These are phyloP conservation scores for Magnusiomyces fungicola DNA, from an alignment of 1,139 yeast genomes.

Conservation along the genomic window DNA sequence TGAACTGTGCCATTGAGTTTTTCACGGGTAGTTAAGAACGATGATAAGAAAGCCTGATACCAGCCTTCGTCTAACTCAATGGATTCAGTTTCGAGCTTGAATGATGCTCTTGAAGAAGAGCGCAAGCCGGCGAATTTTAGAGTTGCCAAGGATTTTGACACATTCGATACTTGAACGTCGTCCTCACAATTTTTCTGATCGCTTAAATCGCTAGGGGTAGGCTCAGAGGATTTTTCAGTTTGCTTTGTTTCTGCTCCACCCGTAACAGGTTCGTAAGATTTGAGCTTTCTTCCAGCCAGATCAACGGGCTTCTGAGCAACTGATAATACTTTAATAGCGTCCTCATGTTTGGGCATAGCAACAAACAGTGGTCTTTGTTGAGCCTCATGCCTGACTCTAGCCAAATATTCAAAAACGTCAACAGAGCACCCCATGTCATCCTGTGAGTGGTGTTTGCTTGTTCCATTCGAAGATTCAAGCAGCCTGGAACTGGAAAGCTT, in stretches of 20 bases:
- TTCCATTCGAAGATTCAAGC: slow-evolving; percentile 7
- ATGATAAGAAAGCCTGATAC: background rate
- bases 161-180: too few species aligned
- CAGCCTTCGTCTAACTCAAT: background rate
- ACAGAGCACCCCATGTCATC: slow-evolving; percentile 16
- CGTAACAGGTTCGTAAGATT: too few species aligned
- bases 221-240: too few species aligned
- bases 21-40: background rate
- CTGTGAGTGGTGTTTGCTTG: slow-evolving; percentile 16
- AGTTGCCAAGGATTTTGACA: too few species aligned
- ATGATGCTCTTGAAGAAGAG: too few species aligned
- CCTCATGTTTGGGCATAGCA: slow-evolving; percentile 5
- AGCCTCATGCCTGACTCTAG: slow-evolving; percentile 3
- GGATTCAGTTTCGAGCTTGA: background rate
- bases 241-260: too few species aligned
- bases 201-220: too few species aligned
- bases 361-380: slow-evolving; percentile 1
- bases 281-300: too few species aligned
- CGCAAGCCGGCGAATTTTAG: too few species aligned
- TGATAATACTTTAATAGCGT: too few species aligned
- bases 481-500: slow-evolving; percentile 7
- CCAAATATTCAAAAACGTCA: slow-evolving; percentile 1
- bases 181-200: too few species aligned
- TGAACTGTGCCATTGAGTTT: slow-evolving; percentile 5
- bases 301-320: too few species aligned